Conservation (phyloP, 1,139 yeast species). For the Yamadazyma atmosphaerica region DNA sequence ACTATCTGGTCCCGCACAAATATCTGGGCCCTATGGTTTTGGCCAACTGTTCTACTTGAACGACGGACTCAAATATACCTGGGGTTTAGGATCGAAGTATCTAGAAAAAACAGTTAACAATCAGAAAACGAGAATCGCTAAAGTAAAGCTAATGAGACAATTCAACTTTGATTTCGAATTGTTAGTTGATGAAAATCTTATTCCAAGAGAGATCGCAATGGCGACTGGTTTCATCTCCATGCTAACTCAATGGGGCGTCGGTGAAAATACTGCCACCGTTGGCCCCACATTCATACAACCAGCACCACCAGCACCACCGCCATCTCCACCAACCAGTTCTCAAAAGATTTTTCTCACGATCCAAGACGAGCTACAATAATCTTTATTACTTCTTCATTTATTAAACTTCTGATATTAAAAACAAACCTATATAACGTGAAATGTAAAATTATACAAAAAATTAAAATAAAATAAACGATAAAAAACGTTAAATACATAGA, state of each 20-base stretch:
- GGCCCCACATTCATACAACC: constrained; percentile 46
- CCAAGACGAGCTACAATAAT: neutral
- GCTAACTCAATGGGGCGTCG: constrained; percentile 65
- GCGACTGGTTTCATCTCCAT: constrained; percentile 61
- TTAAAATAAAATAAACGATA: too few relatives aligned
- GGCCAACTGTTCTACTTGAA: constrained; percentile 43
- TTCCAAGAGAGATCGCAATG: constrained; percentile 51
- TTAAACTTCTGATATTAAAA: too few relatives aligned
- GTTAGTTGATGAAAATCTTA: constrained; percentile 45
- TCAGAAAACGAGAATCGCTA: constrained; percentile 55
- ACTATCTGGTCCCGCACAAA: too few relatives aligned
- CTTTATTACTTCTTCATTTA: too few relatives aligned
- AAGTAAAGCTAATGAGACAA: constrained; percentile 56
- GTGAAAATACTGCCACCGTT: constrained; percentile 51
- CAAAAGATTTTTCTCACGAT: neutral
- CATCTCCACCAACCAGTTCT: too few relatives aligned
- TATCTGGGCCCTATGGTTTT: too few relatives aligned
- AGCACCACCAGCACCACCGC: too few relatives aligned
- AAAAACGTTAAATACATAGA: neutral
- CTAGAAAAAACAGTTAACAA: constrained; percentile 54
- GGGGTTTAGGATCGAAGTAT: constrained; percentile 53
- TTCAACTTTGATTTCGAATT: constrained; percentile 61
- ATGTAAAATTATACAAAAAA: constrained; percentile 1
- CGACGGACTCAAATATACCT: constrained; percentile 55
- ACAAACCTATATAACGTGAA: too few relatives aligned